Percentiles rank a stretch among this genome's conserved stretches.
Evolutionary conservation across 78 protist species (phyloP).

Genomic region (Diacronema lutheri): DNA sequence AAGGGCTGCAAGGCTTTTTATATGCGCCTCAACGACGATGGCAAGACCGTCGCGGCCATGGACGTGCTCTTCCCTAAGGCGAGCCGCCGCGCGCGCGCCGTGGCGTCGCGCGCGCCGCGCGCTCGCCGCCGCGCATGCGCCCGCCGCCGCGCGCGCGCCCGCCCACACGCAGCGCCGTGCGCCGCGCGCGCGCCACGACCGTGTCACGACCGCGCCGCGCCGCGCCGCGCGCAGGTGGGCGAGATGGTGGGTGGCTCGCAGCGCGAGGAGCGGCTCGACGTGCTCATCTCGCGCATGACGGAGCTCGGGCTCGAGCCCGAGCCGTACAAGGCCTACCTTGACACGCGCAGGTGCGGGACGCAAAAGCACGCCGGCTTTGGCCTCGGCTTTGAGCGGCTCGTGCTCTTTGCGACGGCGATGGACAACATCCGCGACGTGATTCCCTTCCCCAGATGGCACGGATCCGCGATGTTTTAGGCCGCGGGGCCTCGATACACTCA

Average conservation of each 20-base stretch:
- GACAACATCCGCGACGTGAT: conserved; percentile 79
- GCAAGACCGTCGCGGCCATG: conserved; percentile 59
- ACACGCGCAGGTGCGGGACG: conserved; percentile 75
- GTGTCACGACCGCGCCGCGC: too few species aligned
- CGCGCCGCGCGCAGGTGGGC: too few species aligned
- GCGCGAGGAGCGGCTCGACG: conserved; percentile 69
- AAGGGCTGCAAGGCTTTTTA: conserved; percentile 65
- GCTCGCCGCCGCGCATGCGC: too few species aligned
- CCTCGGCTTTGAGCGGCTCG: conserved; percentile 80
- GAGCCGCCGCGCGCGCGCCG: too few species aligned
- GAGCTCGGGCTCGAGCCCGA: background rate
- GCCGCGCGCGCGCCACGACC: too few species aligned
- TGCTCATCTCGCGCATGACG: background rate
- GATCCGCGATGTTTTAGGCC: too few species aligned
- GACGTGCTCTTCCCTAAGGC: conserved; percentile 87
- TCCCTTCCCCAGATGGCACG: conserved; percentile 61
- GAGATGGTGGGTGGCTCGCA: conserved; percentile 85
- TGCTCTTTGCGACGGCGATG: conserved; percentile 67
- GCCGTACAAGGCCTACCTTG: conserved; percentile 57
- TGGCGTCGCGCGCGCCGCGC: too few species aligned
- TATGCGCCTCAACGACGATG: conserved; percentile 67
- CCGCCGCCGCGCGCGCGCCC: too few species aligned
- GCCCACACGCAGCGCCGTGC: too few species aligned
- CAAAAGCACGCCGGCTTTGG: conserved; percentile 85
- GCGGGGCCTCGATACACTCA: too few species aligned